A percentile compares a stretch with the other conserved stretches of the same genome.
These are phyloP conservation scores for Porcisia deanei DNA, from an alignment of 208 protist species.

Conservation along the genomic window DNA sequence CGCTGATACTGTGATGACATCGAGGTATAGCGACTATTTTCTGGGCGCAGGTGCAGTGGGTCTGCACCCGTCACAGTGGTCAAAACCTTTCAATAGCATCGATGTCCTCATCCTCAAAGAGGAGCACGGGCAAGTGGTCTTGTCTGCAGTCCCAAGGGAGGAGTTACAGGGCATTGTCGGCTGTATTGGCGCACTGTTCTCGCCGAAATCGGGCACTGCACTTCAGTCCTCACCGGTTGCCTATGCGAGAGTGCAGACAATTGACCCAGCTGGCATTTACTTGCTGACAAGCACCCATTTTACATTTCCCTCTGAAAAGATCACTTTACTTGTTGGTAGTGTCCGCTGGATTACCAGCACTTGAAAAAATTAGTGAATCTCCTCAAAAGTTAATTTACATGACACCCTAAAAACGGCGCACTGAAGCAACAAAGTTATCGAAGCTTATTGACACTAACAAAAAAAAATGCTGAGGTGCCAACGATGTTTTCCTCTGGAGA, in stretches of 20 bases:
- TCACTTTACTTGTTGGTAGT: constrained; percentile 68
- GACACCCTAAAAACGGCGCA: not conserved
- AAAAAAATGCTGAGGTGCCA: not conserved
- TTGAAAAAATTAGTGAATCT: constrained; percentile 8
- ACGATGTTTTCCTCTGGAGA: not conserved
- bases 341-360: constrained; percentile 81
- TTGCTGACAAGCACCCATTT: constrained; percentile 81
- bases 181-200: constrained; percentile 73
- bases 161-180: constrained; percentile 72
- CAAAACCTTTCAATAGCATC: constrained; percentile 62
- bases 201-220: constrained; percentile 34
- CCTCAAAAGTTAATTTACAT: not conserved
- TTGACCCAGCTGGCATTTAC: constrained; percentile 67
- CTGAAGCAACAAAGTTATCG: not conserved
- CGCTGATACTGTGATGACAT: constrained; percentile 42
- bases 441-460: not conserved
- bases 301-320: constrained; percentile 68
- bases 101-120: constrained; percentile 75
- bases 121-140: constrained; percentile 46
- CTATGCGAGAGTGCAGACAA: constrained; percentile 62
- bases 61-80: constrained; percentile 66
- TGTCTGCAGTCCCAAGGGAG: constrained; percentile 51
- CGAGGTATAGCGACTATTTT: constrained; percentile 68
- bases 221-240: constrained; percentile 62
- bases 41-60: constrained; percentile 58